Evolutionary conservation across 2,329 filamentous ascomycete species (phyloP).

Genomic region (Pyrenophora tritici-repentis): DNA sequence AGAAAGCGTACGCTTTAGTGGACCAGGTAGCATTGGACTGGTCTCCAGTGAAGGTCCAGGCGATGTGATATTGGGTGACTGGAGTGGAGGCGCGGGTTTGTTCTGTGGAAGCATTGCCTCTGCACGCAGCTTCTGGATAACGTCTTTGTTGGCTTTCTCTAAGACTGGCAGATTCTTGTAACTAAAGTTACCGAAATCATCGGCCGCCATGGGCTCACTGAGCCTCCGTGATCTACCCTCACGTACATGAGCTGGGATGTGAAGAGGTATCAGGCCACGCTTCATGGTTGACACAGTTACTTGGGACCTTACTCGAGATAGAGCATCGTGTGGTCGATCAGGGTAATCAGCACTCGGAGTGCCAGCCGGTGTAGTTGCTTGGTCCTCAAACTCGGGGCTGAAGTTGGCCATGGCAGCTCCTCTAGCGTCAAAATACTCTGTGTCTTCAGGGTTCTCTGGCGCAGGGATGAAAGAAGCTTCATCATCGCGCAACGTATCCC

Average conservation of each 20-base stretch:
- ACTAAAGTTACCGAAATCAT: conserved; percentile 95
- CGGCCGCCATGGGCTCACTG: conserved; percentile 84
- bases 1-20: conserved; percentile 80
- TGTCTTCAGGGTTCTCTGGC: conserved; percentile 92
- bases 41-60: conserved; percentile 75
- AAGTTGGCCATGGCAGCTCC: conserved; percentile 93
- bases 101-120: conserved; percentile 79
- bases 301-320: conserved; percentile 86
- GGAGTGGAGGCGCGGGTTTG: conserved; percentile 51
- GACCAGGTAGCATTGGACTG: conserved; percentile 79
- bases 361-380: conserved; percentile 72
- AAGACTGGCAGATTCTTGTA: conserved; percentile 97
- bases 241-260: conserved; percentile 94
- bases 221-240: conserved; percentile 85
- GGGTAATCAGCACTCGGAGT: conserved; percentile 76
- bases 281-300: conserved; percentile 81
- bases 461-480: conserved; percentile 95
- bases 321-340: conserved; percentile 90
- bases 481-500: conserved; percentile 90
- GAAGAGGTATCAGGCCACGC: conserved; percentile 88
- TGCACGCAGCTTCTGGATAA: conserved; percentile 92
- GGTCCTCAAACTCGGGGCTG: conserved; percentile 91
- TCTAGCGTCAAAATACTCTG: conserved; percentile 93
- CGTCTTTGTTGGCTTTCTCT: conserved; percentile 98
- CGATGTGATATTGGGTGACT: conserved; percentile 55